Conservation (phyloP, 768 basidiomycete species). For the Trametes elegans region DNA sequence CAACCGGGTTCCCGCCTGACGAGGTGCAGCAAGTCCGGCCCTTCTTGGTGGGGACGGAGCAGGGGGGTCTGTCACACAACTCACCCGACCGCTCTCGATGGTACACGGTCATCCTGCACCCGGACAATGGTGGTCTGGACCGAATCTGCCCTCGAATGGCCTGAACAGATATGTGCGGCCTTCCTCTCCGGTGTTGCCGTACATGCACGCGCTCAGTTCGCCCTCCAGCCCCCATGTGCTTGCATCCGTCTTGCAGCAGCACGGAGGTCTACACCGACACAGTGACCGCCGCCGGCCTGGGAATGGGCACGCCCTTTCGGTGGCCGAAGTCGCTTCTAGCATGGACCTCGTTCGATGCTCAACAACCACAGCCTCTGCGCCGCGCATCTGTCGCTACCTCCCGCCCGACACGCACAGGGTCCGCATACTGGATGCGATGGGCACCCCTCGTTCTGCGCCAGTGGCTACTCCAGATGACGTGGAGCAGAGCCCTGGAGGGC, state of each 20-base stretch:
- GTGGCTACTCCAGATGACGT: background rate
- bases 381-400: background rate
- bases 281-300: background rate
- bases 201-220: background rate
- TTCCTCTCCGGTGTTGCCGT: background rate
- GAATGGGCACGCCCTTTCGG: background rate
- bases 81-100: too few species aligned
- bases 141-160: too few species aligned
- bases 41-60: too few species aligned
- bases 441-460: background rate
- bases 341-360: background rate
- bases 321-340: background rate
- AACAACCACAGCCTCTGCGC: background rate
- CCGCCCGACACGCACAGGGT: background rate
- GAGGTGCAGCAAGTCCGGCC: too few species aligned
- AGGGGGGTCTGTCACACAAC: too few species aligned
- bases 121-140: too few species aligned
- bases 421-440: background rate
- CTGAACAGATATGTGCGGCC: too few species aligned
- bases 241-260: background rate
- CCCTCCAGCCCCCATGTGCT: background rate
- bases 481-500: background rate
- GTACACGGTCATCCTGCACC: too few species aligned
- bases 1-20: too few species aligned
- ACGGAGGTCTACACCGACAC: constrained; percentile 1